These are phyloP conservation scores for Monascus ruber DNA, from an alignment of 2,329 filamentous ascomycete genomes.

Conservation along the genomic window DNA sequence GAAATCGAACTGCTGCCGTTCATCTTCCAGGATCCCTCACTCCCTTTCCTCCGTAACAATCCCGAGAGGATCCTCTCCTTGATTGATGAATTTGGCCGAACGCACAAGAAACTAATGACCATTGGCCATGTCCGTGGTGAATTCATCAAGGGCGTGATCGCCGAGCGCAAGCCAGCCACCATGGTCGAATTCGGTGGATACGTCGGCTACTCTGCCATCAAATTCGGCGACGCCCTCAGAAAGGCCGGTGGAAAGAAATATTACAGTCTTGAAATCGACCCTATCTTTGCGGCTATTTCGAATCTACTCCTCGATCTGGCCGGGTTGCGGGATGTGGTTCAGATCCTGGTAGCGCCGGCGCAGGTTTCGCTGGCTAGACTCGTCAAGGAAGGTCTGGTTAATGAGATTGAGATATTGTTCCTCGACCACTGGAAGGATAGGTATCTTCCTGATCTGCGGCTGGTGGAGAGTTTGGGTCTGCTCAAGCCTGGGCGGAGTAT, in stretches of 20 bases:
- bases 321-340: conserved; percentile 58
- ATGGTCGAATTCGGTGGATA: conserved; percentile 77
- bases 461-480: conserved; percentile 60
- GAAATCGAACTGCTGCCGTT: conserved; percentile 5
- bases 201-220: conserved; percentile 67
- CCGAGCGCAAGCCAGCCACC: conserved; percentile 50
- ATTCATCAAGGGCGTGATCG: conserved; percentile 9
- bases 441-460: conserved; percentile 63
- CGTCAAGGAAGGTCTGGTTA: conserved; percentile 41
- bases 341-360: conserved; percentile 58
- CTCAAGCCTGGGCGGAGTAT: conserved; percentile 43
- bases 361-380: conserved; percentile 54
- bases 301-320: conserved; percentile 60
- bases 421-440: conserved; percentile 71
- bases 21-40: conserved; percentile 5
- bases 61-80: conserved; percentile 2
- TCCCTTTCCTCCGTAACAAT: conserved; percentile 4
- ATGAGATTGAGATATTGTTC: conserved; percentile 60
- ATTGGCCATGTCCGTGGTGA: conserved; percentile 4
- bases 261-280: conserved; percentile 61
- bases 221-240: conserved; percentile 58
- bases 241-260: conserved; percentile 54
- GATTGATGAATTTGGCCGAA: conserved; percentile 6
- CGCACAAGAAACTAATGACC: conserved; percentile 7
- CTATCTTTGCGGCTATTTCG: conserved; percentile 62